Evolutionary conservation across 106 monocot genomes (phyloP).

Genomic region (Alisma plantagoaquatica): DNA sequence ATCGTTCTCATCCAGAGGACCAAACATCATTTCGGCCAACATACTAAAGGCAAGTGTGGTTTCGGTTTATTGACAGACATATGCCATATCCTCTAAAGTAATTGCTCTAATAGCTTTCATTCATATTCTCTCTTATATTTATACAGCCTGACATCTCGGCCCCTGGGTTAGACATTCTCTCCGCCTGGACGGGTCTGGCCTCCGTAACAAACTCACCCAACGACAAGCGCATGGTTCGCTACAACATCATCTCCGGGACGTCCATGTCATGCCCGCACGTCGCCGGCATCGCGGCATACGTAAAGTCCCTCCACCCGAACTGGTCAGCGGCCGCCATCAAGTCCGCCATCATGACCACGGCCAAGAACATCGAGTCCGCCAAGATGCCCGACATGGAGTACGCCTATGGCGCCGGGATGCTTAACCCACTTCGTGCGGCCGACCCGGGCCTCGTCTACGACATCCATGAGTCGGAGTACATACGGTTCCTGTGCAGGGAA

Average conservation of each 20-base stretch:
- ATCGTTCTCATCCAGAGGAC: constrained; percentile 18
- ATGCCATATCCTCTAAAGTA: too few species aligned
- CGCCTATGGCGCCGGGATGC: constrained; percentile 8
- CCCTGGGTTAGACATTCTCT: constrained; percentile 16
- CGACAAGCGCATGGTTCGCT: constrained; percentile 2
- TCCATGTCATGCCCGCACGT: constrained; percentile 27
- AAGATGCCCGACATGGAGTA: neutral
- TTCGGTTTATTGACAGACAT: too few species aligned
- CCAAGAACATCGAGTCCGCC: neutral
- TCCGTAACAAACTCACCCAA: neutral
- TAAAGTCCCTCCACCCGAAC: neutral
- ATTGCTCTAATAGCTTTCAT: neutral
- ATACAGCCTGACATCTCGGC: constrained; percentile 21
- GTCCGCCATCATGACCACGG: constrained; percentile 24
- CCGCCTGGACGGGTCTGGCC: constrained; percentile 6
- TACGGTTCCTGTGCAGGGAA: constrained; percentile 13
- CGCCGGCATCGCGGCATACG: constrained; percentile 11
- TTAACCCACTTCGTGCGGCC: constrained; percentile 3
- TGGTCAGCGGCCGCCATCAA: constrained; percentile 12
- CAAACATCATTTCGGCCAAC: neutral
- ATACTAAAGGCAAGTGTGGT: constrained; percentile 7
- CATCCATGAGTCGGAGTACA: neutral
- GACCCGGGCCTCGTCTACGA: constrained; percentile 20
- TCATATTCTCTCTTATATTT: too few species aligned
- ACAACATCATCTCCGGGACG: constrained; percentile 20